Evolutionary conservation across 2,329 filamentous ascomycete genomes (phyloP).

Genomic region (Harringtonia aguacate): DNA sequence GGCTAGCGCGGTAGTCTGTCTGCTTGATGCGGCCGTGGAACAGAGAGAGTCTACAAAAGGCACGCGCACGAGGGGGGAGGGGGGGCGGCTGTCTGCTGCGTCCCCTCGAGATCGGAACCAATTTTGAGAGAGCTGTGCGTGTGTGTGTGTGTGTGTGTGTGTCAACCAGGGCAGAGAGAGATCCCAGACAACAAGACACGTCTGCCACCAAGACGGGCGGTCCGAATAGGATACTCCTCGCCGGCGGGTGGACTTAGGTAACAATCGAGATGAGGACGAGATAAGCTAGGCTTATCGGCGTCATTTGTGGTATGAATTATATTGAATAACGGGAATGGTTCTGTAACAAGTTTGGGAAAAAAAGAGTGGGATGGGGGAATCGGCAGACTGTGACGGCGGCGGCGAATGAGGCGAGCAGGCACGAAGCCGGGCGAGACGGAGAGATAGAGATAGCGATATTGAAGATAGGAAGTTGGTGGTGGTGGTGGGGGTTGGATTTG

Average conservation of each 20-base stretch:
- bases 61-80: no score
- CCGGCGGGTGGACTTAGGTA: conserved; percentile 26
- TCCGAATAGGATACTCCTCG: no score
- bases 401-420: background rate
- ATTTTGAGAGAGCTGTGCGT: no score
- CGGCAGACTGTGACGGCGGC: background rate
- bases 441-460: conserved; percentile 10
- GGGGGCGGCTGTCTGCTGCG: no score
- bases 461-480: conserved; percentile 2
- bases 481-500: conserved; percentile 2
- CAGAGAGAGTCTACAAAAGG: no score
- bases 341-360: background rate
- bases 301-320: conserved; percentile 31
- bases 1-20: no score
- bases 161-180: no score
- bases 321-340: conserved; percentile 11
- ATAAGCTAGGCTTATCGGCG: conserved; percentile 48
- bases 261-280: conserved; percentile 42
- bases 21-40: no score
- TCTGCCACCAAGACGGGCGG: no score
- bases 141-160: no score
- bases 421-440: background rate
- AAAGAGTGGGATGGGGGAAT: conserved; percentile 4
- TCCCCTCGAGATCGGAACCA: no score
- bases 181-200: no score